Conservation (phyloP, 2,329 filamentous ascomycete genomes). For the Colletotrichum australisinense region DNA sequence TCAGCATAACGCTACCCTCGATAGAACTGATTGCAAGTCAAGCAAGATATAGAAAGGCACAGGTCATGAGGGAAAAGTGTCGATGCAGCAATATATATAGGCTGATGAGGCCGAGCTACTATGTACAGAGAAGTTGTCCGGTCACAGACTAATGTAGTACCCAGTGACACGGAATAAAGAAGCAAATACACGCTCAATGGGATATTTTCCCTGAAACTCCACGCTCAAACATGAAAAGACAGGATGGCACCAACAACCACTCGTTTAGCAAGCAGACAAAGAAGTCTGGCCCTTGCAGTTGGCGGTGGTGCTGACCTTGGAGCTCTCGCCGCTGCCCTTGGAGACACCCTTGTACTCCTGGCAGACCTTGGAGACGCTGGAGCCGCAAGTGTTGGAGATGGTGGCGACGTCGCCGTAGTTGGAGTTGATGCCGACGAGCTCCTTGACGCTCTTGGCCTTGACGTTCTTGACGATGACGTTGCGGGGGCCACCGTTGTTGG, state of each 20-base stretch:
- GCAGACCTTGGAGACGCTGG: conserved; percentile 35
- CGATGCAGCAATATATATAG: conserved; percentile 9
- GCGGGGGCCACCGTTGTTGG: conserved; percentile 33
- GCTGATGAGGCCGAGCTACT: conserved; percentile 13
- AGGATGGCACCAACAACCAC: background rate
- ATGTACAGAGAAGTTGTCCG: conserved; percentile 27
- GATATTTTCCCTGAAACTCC: background rate
- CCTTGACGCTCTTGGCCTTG: conserved; percentile 35
- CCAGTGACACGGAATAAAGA: background rate
- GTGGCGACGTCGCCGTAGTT: conserved; percentile 46
- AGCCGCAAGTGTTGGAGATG: conserved; percentile 39
- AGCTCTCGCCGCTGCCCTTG: conserved; percentile 30
- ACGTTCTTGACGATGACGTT: conserved; percentile 36
- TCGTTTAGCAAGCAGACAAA: conserved; percentile 27
- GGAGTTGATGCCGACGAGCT: conserved; percentile 55
- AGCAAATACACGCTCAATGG: conserved; percentile 20
- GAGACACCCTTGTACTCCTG: conserved; percentile 37
- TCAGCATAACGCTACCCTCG: accelerated
- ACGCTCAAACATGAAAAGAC: conserved; percentile 4
- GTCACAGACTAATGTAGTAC: background rate
- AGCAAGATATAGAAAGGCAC: too few species aligned
- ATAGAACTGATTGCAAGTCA: background rate
- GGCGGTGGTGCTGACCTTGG: conserved; percentile 36
- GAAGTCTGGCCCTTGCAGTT: conserved; percentile 36
- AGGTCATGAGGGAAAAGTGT: background rate